Evolutionary conservation across 331 rosid genomes (phyloP).

Genomic region (Telfairia occidentalis): DNA sequence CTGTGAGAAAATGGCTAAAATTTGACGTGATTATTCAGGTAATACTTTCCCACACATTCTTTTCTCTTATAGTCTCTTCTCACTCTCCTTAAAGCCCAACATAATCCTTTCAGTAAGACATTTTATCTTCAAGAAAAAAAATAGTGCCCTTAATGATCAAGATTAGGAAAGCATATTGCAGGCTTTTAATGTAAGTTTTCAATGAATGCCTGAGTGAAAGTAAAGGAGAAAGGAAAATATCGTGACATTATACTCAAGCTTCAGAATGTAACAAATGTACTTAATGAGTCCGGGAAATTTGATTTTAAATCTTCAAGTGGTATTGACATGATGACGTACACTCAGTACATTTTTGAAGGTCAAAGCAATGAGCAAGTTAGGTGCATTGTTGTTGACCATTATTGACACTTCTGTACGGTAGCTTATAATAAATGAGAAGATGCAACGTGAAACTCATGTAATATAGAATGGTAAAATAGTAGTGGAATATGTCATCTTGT

Average conservation of each 20-base stretch:
- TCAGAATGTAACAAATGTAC: background rate
- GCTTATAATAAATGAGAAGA: background rate
- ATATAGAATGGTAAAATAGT: background rate
- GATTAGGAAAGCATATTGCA: background rate
- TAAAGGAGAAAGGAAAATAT: background rate
- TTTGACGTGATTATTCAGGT: constrained; percentile 86
- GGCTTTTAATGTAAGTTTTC: background rate
- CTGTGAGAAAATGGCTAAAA: constrained; percentile 43
- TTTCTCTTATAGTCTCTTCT: constrained; percentile 7
- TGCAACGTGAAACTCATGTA: background rate
- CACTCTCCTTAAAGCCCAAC: constrained; percentile 13
- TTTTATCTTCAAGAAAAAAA: background rate
- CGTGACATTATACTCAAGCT: background rate
- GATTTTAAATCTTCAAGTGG: background rate
- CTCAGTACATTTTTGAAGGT: background rate
- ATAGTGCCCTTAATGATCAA: background rate
- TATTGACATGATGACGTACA: background rate
- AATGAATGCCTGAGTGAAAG: background rate
- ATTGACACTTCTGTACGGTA: background rate
- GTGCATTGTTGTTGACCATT: background rate
- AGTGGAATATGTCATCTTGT: background rate
- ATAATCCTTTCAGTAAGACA: background rate
- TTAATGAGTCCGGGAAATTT: background rate
- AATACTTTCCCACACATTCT: constrained; percentile 12
- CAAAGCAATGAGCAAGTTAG: background rate